Evolutionary conservation across 2,329 filamentous ascomycete genomes (phyloP).

Genomic region (Phaeosphaeriaceae sp.): DNA sequence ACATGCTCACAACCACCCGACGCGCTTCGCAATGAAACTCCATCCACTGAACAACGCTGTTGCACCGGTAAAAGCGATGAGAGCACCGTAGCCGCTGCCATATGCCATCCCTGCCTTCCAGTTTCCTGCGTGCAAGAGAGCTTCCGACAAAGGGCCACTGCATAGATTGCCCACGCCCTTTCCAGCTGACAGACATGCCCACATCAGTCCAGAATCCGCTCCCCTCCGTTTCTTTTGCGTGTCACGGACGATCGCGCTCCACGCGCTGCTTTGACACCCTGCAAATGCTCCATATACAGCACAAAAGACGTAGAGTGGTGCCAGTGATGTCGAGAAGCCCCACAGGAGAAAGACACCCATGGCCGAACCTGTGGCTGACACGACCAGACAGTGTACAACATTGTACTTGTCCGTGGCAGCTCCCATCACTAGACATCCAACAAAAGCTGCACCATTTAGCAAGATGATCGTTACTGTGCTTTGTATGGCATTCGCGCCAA

Average conservation of each 20-base stretch:
- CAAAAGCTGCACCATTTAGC: constrained; percentile 47
- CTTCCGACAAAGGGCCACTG: constrained; percentile 60
- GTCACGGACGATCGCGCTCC: constrained; percentile 55
- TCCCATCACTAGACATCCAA: constrained; percentile 50
- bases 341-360: constrained; percentile 54
- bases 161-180: constrained; percentile 61
- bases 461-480: constrained; percentile 50
- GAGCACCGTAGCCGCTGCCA: constrained; percentile 51
- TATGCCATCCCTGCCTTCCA: constrained; percentile 51
- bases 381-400: constrained; percentile 47
- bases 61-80: constrained; percentile 53
- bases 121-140: constrained; percentile 45
- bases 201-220: constrained; percentile 58
- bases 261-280: constrained; percentile 50
- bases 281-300: constrained; percentile 53
- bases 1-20: constrained; percentile 37
- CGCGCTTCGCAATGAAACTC: constrained; percentile 36
- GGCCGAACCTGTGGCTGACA: constrained; percentile 47
- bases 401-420: constrained; percentile 48
- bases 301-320: constrained; percentile 52
- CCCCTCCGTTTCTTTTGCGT: constrained; percentile 45
- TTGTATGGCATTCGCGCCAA: constrained; percentile 44
- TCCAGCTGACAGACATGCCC: constrained; percentile 56
- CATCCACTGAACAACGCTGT: constrained; percentile 45
- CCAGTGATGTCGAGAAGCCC: constrained; percentile 52